Evolutionary conservation across 2,329 filamentous ascomycete species (phyloP).

Genomic region (Sclerotinia glacialis): DNA sequence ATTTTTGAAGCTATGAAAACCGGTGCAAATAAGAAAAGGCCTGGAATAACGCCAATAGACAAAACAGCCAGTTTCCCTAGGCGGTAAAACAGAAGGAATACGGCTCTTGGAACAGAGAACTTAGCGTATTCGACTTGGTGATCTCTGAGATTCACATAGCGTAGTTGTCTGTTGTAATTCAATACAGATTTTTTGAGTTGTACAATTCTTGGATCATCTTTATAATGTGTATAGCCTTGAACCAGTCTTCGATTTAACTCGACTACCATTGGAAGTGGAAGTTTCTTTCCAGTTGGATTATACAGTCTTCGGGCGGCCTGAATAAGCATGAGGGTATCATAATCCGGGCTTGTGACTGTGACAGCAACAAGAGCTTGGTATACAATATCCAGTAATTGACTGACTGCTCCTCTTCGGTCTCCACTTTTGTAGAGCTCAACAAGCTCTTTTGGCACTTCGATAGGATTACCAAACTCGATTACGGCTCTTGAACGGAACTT

Average conservation of each 20-base stretch:
- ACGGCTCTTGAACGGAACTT: slow-evolving; percentile 97
- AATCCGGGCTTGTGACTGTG: slow-evolving; percentile 90
- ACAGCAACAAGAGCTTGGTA: slow-evolving; percentile 70
- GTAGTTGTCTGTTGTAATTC: slow-evolving; percentile 62
- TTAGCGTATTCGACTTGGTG: slow-evolving; percentile 28
- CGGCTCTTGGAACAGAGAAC: slow-evolving; percentile 57
- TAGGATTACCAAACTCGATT: slow-evolving; percentile 87
- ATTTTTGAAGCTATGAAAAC: slow-evolving; percentile 81
- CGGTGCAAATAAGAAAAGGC: slow-evolving; percentile 79
- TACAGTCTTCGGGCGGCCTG: slow-evolving; percentile 92
- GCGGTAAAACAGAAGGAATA: slow-evolving; percentile 76
- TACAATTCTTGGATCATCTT: slow-evolving; percentile 26
- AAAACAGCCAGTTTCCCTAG: slow-evolving; percentile 73
- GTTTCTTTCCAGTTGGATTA: slow-evolving; percentile 63
- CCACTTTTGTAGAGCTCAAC: slow-evolving; percentile 83
- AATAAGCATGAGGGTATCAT: slow-evolving; percentile 85
- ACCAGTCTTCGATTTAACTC: slow-evolving; percentile 89
- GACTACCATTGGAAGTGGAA: slow-evolving; percentile 28
- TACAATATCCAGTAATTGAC: slow-evolving; percentile 69
- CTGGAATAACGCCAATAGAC: slow-evolving; percentile 77
- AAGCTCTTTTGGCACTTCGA: slow-evolving; percentile 78
- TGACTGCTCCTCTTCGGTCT: slow-evolving; percentile 82
- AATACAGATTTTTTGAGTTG: slow-evolving; percentile 25
- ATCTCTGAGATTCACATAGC: slow-evolving; percentile 26
- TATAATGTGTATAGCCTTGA: slow-evolving; percentile 65